These are phyloP conservation scores for Megacollybia marginata DNA, from an alignment of 768 basidiomycete genomes.

Conservation along the genomic window DNA sequence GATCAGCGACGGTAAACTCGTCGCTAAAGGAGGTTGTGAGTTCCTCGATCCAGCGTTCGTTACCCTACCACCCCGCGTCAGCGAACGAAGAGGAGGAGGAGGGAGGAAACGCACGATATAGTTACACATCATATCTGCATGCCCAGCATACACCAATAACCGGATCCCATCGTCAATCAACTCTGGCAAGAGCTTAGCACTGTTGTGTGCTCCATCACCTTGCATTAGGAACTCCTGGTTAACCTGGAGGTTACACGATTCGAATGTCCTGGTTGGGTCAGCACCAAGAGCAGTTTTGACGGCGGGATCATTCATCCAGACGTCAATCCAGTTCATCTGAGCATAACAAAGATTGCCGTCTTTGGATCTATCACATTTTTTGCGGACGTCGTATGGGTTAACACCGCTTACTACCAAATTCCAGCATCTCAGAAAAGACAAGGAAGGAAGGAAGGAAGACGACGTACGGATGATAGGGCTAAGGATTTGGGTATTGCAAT, in stretches of 20 bases:
- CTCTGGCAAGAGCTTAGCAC: conserved; percentile 68
- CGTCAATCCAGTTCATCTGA: conserved; percentile 84
- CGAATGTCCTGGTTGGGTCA: conserved; percentile 48
- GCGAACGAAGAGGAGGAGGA: conserved; percentile 1
- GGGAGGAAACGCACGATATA: conserved; percentile 42
- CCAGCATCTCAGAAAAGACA: not conserved
- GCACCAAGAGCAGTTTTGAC: conserved; percentile 79
- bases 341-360: conserved; percentile 73
- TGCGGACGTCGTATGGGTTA: conserved; percentile 88
- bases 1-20: conserved; percentile 46
- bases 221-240: conserved; percentile 75
- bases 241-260: conserved; percentile 71
- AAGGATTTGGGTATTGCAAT: conserved; percentile 73
- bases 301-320: conserved; percentile 73
- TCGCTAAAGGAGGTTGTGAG: conserved; percentile 54
- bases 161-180: conserved; percentile 78
- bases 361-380: conserved; percentile 59
- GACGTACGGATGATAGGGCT: conserved; percentile 63
- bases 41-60: conserved; percentile 65
- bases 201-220: conserved; percentile 85
- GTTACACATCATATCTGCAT: conserved; percentile 90
- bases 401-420: conserved; percentile 48
- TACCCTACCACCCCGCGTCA: conserved; percentile 39
- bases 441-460: not conserved
- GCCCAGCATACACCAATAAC: conserved; percentile 85